Evolutionary conservation across 805 yeast species (phyloP), one percentile per base, ranked within the genome.

Genomic region (Monosporozyma yasuniensis): DNA sequence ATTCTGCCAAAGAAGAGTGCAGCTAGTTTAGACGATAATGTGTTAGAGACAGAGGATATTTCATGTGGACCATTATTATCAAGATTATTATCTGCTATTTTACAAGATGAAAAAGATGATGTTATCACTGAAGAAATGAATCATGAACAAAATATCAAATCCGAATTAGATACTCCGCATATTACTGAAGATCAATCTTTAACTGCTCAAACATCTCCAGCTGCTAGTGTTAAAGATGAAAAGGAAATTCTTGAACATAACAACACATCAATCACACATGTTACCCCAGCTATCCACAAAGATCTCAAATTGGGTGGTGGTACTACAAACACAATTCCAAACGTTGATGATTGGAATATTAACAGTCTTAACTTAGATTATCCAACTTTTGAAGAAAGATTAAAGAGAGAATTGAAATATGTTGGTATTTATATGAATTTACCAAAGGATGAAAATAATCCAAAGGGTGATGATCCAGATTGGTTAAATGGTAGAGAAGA

Each of bases 31-130:
- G 58, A 67, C 25, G 95, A 85, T 58, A 81, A 78, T 4, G 65
- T 69, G 1, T 65, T 90, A 50, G 91, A 86, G 55, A 75, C 83
- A 0, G 91, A 86, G 51, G 80, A 78, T 21, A 72, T 91, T 1
- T 83, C 95, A 0, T 84, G 96, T 63, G 99, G 99, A 0, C 98
- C 99, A 1, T 72, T 91, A 34, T 83, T 95, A 0, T 82, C 90
- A 22, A 76, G 99, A 51, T 71, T 91, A 43, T 64, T 91, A 47
- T 79, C 96, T 4, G 98, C 97, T 0, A 73, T 91, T 10, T 69
- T 89, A 18, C 59, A 54, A 44, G 65, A 61, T 39, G 67, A 59
- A 30, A 44, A 53, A 21, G 52, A 53, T 28, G 54, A 51, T 35
- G 25, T 14, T 16, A 18, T 42, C 11, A 42, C 16, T 32, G 35